Percentiles rank a stretch among this genome's conserved stretches.
Evolutionary conservation across 208 protist species (phyloP).

Genomic region (Acanthamoeba polyphaga): DNA sequence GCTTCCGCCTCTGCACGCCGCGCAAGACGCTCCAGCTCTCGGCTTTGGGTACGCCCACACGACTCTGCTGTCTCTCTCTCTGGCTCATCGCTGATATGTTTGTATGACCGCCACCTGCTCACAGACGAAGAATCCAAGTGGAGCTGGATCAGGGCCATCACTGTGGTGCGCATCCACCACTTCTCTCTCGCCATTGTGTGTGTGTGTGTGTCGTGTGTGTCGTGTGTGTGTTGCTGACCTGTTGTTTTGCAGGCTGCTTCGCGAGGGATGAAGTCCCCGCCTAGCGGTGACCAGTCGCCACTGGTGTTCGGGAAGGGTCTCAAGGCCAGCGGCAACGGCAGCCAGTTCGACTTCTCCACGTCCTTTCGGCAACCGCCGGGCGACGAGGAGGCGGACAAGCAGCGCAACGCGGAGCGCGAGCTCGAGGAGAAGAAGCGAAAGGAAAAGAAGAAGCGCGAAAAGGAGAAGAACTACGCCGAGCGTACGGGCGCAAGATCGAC

Average conservation of each 20-base stretch:
- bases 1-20: background rate
- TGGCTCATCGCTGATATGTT: background rate
- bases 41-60: background rate
- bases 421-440: background rate
- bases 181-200: background rate
- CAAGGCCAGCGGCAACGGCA: too few species aligned
- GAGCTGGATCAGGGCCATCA: background rate
- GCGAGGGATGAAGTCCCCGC: too few species aligned
- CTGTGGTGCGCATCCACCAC: background rate
- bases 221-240: too few species aligned
- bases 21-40: background rate
- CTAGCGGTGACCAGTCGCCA: too few species aligned
- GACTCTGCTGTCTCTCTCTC: too few species aligned
- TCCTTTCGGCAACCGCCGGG: background rate
- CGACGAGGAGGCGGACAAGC: background rate
- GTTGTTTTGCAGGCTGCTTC: too few species aligned
- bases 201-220: too few species aligned
- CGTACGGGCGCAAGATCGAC: conserved; percentile 4
- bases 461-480: conserved; percentile 9
- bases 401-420: background rate
- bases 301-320: too few species aligned
- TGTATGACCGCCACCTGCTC: background rate
- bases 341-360: background rate
- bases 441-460: conserved; percentile 1
- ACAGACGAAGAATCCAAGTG: background rate